Base-by-base conservation (phyloP, 495 filamentous ascomycete genomes). In the Copromyces sp. region DNA sequence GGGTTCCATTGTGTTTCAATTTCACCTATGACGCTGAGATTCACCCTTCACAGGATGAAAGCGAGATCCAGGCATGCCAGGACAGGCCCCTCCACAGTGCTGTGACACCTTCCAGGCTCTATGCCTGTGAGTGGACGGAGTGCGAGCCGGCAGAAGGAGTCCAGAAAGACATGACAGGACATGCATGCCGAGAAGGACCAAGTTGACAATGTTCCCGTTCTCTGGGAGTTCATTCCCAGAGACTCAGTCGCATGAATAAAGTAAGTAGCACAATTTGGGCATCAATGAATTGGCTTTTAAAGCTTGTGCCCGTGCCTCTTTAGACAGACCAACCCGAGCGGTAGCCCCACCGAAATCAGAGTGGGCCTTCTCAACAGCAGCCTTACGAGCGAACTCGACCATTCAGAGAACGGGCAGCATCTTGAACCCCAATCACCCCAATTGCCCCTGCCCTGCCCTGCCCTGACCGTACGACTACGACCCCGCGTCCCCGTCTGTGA, bases 401-500 rank as follows among this genome's bases (percentile, higher is more conserved):
- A 65, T 8, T 65, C 53, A 65, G 24, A 61, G 24, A 61, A 29
- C 24, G 12, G 9, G 6, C 53, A 32, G 53, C 53, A 6, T 65
- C 29, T 35, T 35, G 53, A 65, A 17, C 53, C 53, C 53, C 53
- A 61, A 61, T 61, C 11, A 59, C 47, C 47, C 47, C 44, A 71
- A 71, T 37, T 68, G 32, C 14, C 47, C 38, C 35, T 53, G 70
- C 70, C 37, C 32, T 68, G 70, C 70, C 70, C 70, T 71, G 17
- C 70, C 70, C 38, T 71, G 53, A 61, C 53, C 53, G 53, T 39
- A 61, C 70, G 35, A 45, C 70, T 39, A 61, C 70, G 35, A 45
- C 70, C 70, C 70, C 70, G 61, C 70, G 70, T 35, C 70, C 70
- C 40, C 70, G 70, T 35, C 68, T 40, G 29, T 70, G 39, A 47